Conservation (phyloP, 371 early-diverging fungal genomes). For the Rhizopus sp. region DNA sequence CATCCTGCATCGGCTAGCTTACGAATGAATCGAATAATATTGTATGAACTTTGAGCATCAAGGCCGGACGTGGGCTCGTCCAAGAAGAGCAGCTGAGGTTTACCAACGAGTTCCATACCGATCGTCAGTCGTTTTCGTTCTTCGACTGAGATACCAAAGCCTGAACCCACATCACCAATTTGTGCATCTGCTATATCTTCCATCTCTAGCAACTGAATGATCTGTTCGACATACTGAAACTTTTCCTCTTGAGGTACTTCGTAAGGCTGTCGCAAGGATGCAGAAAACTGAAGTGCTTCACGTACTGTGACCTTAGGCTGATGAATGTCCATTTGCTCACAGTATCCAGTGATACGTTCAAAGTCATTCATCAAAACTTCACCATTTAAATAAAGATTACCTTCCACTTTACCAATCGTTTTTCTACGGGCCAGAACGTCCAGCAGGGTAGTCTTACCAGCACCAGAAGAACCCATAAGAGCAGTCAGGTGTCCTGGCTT, state of each 20-base stretch:
- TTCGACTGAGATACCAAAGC: constrained; percentile 59
- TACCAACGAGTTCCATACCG: constrained; percentile 69
- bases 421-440: constrained; percentile 82
- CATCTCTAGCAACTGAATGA: constrained; percentile 62
- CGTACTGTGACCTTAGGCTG: constrained; percentile 61
- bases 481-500: constrained; percentile 72
- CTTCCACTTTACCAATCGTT: constrained; percentile 73
- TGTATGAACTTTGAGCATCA: constrained; percentile 65
- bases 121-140: constrained; percentile 68
- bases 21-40: constrained; percentile 64
- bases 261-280: constrained; percentile 59
- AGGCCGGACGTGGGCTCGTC: constrained; percentile 83
- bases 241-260: constrained; percentile 54
- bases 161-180: constrained; percentile 45
- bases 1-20: constrained; percentile 61
- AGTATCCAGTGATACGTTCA: constrained; percentile 76
- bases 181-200: constrained; percentile 52
- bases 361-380: constrained; percentile 53
- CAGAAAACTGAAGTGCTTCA: constrained; percentile 69
- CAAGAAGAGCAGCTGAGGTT: constrained; percentile 71
- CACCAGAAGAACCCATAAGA: constrained; percentile 84
- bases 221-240: constrained; percentile 58
- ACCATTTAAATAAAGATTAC: constrained; percentile 64
- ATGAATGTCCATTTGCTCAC: constrained; percentile 84
- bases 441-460: constrained; percentile 88